Conservation (phyloP, 2,329 filamentous ascomycete genomes). For the Byssoonygena ceratinophila region DNA sequence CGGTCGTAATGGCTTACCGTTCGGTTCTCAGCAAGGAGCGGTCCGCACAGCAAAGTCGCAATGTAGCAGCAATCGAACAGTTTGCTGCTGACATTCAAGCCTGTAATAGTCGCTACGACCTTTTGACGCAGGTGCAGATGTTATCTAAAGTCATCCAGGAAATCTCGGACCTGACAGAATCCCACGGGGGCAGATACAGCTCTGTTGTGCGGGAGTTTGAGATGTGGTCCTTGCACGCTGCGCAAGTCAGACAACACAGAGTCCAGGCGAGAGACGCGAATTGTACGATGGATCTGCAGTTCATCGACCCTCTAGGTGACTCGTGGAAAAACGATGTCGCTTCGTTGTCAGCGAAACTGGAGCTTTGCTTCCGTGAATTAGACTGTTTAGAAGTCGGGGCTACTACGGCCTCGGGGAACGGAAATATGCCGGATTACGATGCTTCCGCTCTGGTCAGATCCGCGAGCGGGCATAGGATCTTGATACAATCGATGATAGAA, state of each 20-base stretch:
- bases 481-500: constrained; percentile 29
- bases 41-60: constrained; percentile 25
- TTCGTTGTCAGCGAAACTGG: constrained; percentile 26
- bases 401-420: constrained; percentile 13
- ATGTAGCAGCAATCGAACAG: constrained; percentile 27
- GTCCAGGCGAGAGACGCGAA: constrained; percentile 16
- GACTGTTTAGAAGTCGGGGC: constrained; percentile 29
- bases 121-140: constrained; percentile 30
- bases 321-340: constrained; percentile 29
- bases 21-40: constrained; percentile 26
- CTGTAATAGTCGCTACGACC: constrained; percentile 23
- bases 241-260: constrained; percentile 21
- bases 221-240: constrained; percentile 27
- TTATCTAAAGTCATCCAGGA: constrained; percentile 34
- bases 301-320: constrained; percentile 28
- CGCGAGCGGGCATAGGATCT: constrained; percentile 22
- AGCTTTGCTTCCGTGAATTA: constrained; percentile 28
- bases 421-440: constrained; percentile 2
- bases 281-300: constrained; percentile 17
- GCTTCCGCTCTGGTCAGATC: constrained; percentile 28
- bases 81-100: constrained; percentile 28
- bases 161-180: constrained; percentile 26
- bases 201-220: constrained; percentile 27
- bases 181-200: constrained; percentile 24
- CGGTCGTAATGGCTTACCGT: constrained; percentile 28